A percentile compares a stretch with the other conserved stretches of the same genome.
Conservation (phyloP, 2,329 filamentous ascomycete species). For the Pseudogymnoascus sp. region DNA sequence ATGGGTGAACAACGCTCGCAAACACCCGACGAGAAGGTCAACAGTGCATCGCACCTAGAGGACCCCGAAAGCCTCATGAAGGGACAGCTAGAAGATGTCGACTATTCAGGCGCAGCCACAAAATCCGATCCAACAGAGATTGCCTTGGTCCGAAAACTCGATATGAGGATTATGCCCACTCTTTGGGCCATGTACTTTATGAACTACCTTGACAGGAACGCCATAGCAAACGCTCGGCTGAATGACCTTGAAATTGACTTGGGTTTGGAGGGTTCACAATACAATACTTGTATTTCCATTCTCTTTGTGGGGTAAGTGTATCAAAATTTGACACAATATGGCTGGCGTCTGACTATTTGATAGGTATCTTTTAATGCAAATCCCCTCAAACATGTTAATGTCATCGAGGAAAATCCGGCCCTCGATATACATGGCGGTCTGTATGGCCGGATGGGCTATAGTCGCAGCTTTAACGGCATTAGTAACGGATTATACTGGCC, state of each 20-base stretch:
- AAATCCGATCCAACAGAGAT: constrained; percentile 31
- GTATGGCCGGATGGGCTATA: constrained; percentile 35
- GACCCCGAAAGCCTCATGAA: constrained; percentile 7
- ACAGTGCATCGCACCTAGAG: constrained; percentile 7
- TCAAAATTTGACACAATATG: background rate
- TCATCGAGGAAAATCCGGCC: constrained; percentile 30
- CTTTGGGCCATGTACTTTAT: constrained; percentile 36
- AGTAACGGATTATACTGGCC: constrained; percentile 30
- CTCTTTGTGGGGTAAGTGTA: constrained; percentile 40
- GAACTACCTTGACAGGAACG: constrained; percentile 41
- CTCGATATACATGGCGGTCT: constrained; percentile 25
- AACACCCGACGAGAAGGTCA: constrained; percentile 8
- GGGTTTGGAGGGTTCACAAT: constrained; percentile 38
- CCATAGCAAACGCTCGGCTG: constrained; percentile 48
- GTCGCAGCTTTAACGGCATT: constrained; percentile 31
- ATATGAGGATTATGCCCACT: constrained; percentile 33
- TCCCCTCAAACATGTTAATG: constrained; percentile 40
- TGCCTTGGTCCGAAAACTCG: constrained; percentile 31
- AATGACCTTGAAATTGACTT: constrained; percentile 46
- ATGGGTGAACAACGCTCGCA: background rate
- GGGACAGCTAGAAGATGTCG: background rate
- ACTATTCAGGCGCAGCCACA: constrained; percentile 23
- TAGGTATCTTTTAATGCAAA: constrained; percentile 38
- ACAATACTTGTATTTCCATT: constrained; percentile 41
- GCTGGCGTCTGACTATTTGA: background rate